phyloP scores from a whole-genome alignment of 2,329 filamentous ascomycete species.

The Alternaria sp. region DNA sequence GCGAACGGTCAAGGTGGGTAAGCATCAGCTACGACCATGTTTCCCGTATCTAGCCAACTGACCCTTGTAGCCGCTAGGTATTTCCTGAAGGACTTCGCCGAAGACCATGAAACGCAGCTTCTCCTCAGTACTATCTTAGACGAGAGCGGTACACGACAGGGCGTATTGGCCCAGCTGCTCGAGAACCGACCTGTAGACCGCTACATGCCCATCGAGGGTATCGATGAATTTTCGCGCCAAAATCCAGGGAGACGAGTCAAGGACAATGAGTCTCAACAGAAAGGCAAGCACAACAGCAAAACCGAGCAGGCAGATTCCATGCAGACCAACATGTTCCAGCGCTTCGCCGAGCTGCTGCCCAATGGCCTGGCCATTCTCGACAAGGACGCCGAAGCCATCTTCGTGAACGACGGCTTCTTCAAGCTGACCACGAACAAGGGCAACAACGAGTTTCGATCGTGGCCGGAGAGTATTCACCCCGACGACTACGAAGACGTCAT shows the following conservation, averaged over 20 bases:
- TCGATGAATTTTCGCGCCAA: conserved; percentile 25
- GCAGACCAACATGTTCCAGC: conserved; percentile 52
- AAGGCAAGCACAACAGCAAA: neutral
- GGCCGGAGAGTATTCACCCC: conserved; percentile 55
- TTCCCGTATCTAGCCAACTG: conserved; percentile 1
- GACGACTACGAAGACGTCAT: conserved; percentile 55
- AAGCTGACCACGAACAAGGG: conserved; percentile 52
- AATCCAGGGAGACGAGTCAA: conserved; percentile 21
- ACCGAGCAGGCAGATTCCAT: conserved; percentile 34
- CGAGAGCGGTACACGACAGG: conserved; percentile 35
- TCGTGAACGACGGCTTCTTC: conserved; percentile 56
- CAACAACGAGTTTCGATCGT: conserved; percentile 51
- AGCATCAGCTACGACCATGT: conserved; percentile 20
- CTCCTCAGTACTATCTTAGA: conserved; percentile 44
- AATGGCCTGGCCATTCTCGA: conserved; percentile 56
- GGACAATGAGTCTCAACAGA: conserved; percentile 7
- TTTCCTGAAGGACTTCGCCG: conserved; percentile 27
- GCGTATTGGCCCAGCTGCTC: conserved; percentile 42
- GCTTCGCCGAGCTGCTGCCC: conserved; percentile 55
- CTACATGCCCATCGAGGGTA: conserved; percentile 34
- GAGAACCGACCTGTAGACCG: conserved; percentile 25
- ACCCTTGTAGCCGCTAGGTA: conserved; percentile 30
- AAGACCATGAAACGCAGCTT: conserved; percentile 28
- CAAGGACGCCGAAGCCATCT: conserved; percentile 52
- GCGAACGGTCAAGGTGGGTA: conserved; percentile 49